phyloP scores from a whole-genome alignment of 2,329 filamentous ascomycete genomes.

The Beauveria sp. region DNA sequence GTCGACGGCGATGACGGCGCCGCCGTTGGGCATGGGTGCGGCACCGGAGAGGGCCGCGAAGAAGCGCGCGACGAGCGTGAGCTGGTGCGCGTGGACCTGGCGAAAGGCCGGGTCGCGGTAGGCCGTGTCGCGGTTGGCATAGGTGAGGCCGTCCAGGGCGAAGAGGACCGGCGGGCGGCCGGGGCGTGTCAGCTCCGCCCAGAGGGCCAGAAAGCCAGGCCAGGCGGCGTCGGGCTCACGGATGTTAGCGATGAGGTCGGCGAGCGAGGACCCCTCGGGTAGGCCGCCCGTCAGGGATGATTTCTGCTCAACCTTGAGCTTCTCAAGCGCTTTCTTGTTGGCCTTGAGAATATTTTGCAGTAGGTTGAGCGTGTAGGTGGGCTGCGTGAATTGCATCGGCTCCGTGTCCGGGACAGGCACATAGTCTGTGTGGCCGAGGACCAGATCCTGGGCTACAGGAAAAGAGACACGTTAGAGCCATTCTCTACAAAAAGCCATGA shows the following conservation, averaged over 20 bases:
- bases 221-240: conserved; percentile 72
- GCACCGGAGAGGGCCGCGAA: conserved; percentile 60
- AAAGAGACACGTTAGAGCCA: background rate
- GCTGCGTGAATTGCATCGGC: conserved; percentile 64
- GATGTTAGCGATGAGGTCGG: conserved; percentile 61
- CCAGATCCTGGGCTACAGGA: conserved; percentile 65
- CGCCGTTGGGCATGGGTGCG: conserved; percentile 59
- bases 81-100: conserved; percentile 77
- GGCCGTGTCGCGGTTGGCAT: conserved; percentile 70
- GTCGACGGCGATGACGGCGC: conserved; percentile 67
- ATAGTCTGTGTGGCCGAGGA: conserved; percentile 76
- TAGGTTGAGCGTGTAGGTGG: conserved; percentile 66
- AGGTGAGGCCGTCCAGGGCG: conserved; percentile 68
- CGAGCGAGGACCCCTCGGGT: conserved; percentile 54
- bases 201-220: conserved; percentile 73
- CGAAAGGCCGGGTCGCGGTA: conserved; percentile 68
- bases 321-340: conserved; percentile 58
- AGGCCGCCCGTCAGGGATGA: conserved; percentile 37
- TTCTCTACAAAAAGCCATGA: background rate
- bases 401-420: conserved; percentile 54
- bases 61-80: conserved; percentile 69
- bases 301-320: conserved; percentile 35
- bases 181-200: conserved; percentile 62
- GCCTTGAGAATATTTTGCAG: conserved; percentile 65
- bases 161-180: conserved; percentile 58